Base-by-base conservation (phyloP, 225 moss, liverwort and hornwort genomes). In the Pseudisothecium myosuroides region DNA sequence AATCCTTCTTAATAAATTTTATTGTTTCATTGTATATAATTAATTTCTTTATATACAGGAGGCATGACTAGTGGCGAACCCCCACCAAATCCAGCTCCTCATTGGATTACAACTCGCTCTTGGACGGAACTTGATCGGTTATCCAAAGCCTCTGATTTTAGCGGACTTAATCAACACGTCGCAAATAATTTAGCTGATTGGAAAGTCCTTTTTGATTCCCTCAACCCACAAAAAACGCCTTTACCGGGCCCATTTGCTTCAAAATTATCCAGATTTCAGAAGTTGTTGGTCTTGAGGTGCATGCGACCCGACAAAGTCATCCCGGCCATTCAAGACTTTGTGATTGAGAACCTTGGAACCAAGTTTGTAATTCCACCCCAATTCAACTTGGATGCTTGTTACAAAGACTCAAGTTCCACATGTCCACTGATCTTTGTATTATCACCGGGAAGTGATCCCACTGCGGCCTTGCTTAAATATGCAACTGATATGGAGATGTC, bases 231-330 rank as follows among this genome's bases (percentile, higher is more conserved):
- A 41, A 96, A 98, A 88, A 37, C 91, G 43, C 78, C 90, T 1
- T 14, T 96, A 5, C 98, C 97, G 0, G 94, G 93, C 37, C 91
- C 89, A 6, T 95, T 91, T 88, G 88, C 86, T 19, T 79, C 85
- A 0, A 87, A 81, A 21, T 83, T 97, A 32, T 89, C 92, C 1
- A 59, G 90, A 41, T 97, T 98, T 66, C 98, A 97, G 26, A 97
- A 93, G 72, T 58, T 98, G 66, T 86, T 97, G 41, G 91, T 97
- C 20, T 41, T 95, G 59, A 93, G 97, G 39, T 98, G 97, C 72
- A 90, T 97, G 89, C 88, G 98, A 54, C 98, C 98, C 0, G 98
- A 98, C 88, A 98, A 98, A 92, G 96, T 98, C 43, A 96, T 98
- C 67, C 96, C 96, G 2, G 97, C 95, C 76, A 95, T 98, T 17